A percentile compares a stretch with the other conserved stretches of the same genome.
Conservation (phyloP, 202 grass and related monocot species). For the Carex arenaria region DNA sequence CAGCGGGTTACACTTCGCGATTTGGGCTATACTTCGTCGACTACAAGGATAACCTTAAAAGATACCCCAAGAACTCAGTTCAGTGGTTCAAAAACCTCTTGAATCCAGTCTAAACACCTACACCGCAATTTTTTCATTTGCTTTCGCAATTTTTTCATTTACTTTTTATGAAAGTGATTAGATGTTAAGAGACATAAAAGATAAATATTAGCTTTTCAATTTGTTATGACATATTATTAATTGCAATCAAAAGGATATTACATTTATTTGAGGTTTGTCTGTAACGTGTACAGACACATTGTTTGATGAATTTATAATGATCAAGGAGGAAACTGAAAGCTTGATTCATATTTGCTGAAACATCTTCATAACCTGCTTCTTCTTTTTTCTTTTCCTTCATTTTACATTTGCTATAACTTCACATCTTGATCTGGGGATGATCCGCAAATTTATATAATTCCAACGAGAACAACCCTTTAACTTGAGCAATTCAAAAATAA, state of each 20-base stretch:
- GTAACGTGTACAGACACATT: not conserved
- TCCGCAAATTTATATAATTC: not conserved
- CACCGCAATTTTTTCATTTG: not conserved
- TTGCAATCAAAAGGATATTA: too few species aligned
- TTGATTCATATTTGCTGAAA: too few species aligned
- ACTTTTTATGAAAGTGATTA: not conserved
- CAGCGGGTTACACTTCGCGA: conserved; percentile 70
- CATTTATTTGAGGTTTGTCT: not conserved
- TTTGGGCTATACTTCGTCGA: conserved; percentile 92
- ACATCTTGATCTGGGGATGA: too few species aligned
- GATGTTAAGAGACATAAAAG: not conserved
- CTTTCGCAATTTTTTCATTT: too few species aligned
- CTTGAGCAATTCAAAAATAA: too few species aligned
- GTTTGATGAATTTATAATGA: not conserved
- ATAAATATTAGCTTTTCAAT: not conserved
- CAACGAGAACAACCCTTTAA: too few species aligned
- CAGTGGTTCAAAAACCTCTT: conserved; percentile 87
- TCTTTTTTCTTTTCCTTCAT: not conserved
- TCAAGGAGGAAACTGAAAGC: not conserved
- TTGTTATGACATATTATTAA: not conserved
- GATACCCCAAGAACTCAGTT: conserved; percentile 90
- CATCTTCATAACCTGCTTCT: not conserved
- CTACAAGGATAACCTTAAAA: conserved; percentile 74
- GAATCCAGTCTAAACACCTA: conserved; percentile 1
- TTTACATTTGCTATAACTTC: not conserved